phyloP scores from a whole-genome alignment of 2,329 filamentous ascomycete genomes.

The Magnaporthiopsis incrustans region DNA sequence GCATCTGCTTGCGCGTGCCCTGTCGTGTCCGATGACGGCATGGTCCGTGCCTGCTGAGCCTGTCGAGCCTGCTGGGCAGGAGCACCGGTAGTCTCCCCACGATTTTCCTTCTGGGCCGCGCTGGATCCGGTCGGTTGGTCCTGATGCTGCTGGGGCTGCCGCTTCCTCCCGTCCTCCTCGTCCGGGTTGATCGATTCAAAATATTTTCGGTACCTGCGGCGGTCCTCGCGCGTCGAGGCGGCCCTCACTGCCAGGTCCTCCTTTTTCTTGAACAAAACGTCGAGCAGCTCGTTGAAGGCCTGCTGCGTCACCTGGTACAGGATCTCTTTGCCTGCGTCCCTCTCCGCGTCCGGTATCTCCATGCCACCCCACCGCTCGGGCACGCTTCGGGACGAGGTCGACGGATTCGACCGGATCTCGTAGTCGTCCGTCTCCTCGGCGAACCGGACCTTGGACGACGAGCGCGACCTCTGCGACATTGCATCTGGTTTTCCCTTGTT shows the following conservation, averaged over 20 bases:
- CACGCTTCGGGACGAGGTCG: conserved; percentile 63
- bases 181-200: conserved; percentile 34
- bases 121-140: background rate
- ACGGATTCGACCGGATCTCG: conserved; percentile 63
- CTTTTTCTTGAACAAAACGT: conserved; percentile 72
- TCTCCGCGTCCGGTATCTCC: conserved; percentile 71
- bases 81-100: background rate
- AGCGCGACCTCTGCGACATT: conserved; percentile 52
- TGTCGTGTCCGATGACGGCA: background rate
- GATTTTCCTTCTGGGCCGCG: background rate
- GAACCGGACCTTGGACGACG: conserved; percentile 73
- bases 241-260: conserved; percentile 69
- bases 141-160: background rate
- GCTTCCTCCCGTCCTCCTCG: conserved; percentile 12
- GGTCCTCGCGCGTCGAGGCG: conserved; percentile 51
- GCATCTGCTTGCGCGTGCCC: background rate
- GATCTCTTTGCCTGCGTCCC: conserved; percentile 78
- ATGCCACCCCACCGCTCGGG: conserved; percentile 71
- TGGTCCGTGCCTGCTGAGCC: background rate
- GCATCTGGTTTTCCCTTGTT: conserved; percentile 7
- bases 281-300: conserved; percentile 85
- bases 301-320: conserved; percentile 88
- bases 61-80: background rate
- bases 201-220: conserved; percentile 46
- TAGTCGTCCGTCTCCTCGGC: conserved; percentile 63